Evolutionary conservation across 148 eudicot genomes (phyloP), one percentile per base, ranked within the genome.

Genomic region (Vaccinium myrtillus): DNA sequence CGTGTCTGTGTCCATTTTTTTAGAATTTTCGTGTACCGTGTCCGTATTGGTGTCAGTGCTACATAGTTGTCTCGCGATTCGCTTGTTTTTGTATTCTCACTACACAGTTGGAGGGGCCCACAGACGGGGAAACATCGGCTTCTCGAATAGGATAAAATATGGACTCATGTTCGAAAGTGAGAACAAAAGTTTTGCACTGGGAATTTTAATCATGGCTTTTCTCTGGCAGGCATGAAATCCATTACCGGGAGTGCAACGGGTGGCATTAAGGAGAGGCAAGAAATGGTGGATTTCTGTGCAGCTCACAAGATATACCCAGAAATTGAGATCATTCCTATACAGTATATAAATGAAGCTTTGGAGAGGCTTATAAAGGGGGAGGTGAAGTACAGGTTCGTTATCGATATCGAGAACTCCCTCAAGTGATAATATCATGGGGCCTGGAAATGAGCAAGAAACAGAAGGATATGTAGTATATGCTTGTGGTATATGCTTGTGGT

Each of bases 261-360:
- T 2, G 86, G 86, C 54, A 84, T 54, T 0, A 84, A 14, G 70
- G 86, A 84, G 77, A 67, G 36, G 36, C 77, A 84, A 78, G 86
- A 84, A 58, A 84, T 84, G 83, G 32, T 79, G 78, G 86, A 84
- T 51, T 80, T 79, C 50, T 84, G 86, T n/a, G 83, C 86, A 18
- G 77, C 77, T 53, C n/a, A 79, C 15, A 69, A 69, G 32, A 70
- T 84, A 27, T 84, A 84, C 25, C 82, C 86, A 51, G 55, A 84
- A 8, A 79, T 84, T 21, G 86, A 84, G 51, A 36, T 78, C 9
- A 78, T 84, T 46, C 82, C 86, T 8, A 78, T 84, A 25, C 77
- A 84, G 49, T 84, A 84, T 9, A 65, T 69, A 54, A 84, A 84
- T 53, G 82, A 84, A 84, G 86, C 86, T 77, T 32, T 84, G 32